These are phyloP conservation scores for Gossypium stocksii DNA, from an alignment of 345 rosid species.

Conservation along the genomic window DNA sequence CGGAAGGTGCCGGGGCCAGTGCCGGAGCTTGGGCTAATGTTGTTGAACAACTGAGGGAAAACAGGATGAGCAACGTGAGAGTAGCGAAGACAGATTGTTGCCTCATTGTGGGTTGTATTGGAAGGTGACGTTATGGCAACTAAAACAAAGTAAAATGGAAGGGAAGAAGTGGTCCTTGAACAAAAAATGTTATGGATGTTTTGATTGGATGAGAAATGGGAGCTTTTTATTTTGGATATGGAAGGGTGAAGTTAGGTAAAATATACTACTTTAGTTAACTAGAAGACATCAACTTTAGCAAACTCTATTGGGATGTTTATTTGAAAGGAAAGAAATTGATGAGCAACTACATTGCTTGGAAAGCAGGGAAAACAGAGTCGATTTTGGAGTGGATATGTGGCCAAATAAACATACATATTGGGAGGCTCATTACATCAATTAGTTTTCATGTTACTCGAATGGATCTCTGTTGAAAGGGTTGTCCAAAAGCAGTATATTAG, in stretches of 20 bases:
- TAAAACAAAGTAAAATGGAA: neutral
- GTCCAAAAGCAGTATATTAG: too few species aligned
- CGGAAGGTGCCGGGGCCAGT: constrained; percentile 33
- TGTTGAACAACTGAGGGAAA: constrained; percentile 17
- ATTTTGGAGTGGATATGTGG: constrained; percentile 28
- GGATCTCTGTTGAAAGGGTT: too few species aligned
- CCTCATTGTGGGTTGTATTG: constrained; percentile 15
- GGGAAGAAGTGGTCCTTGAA: constrained; percentile 14
- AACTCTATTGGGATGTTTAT: too few species aligned
- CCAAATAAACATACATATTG: too few species aligned
- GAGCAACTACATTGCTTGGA: constrained; percentile 47
- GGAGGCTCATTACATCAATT: too few species aligned
- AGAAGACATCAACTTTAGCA: constrained; percentile 4
- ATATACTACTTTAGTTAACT: neutral
- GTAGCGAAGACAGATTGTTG: constrained; percentile 9
- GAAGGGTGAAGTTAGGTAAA: constrained; percentile 16
- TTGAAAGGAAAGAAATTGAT: neutral
- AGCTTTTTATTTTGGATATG: constrained; percentile 19
- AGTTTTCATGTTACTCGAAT: too few species aligned
- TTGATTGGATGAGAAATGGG: constrained; percentile 5
- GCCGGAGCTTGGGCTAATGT: constrained; percentile 29
- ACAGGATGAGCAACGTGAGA: constrained; percentile 20
- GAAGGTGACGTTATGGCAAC: neutral
- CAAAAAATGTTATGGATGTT: constrained; percentile 15
- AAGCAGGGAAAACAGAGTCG: constrained; percentile 32